Conservation (phyloP, 495 filamentous ascomycete genomes). For the Trichoderma parareesei region DNA sequence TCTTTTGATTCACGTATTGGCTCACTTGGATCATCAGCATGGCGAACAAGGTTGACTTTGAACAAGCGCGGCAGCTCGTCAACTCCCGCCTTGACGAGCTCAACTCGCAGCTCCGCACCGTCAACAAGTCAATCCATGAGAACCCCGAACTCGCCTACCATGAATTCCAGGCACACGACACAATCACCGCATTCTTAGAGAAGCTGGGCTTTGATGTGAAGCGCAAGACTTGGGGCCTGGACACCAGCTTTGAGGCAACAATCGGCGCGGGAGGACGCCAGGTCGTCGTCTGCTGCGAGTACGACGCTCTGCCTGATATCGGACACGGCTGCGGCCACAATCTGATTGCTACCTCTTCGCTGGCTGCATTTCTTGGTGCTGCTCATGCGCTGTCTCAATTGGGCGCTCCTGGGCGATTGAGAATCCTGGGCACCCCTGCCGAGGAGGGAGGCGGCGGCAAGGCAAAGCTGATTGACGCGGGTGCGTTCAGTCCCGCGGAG, state of each 20-base stretch:
- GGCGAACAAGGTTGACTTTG: not conserved
- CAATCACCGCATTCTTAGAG: conserved; percentile 35
- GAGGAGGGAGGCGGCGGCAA: conserved; percentile 54
- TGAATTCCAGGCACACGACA: conserved; percentile 45
- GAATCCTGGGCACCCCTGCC: conserved; percentile 60
- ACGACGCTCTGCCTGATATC: conserved; percentile 39
- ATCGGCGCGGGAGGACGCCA: conserved; percentile 41
- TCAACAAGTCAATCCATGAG: conserved; percentile 28
- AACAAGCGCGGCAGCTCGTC: not conserved
- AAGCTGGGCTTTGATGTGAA: conserved; percentile 35
- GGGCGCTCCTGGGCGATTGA: conserved; percentile 43
- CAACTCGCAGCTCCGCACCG: not conserved
- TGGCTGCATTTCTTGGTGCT: conserved; percentile 50
- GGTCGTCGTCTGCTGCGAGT: conserved; percentile 51
- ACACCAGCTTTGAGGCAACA: conserved; percentile 47
- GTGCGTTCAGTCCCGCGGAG: conserved; percentile 33
- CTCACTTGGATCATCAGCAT: not conserved
- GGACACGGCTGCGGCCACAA: conserved; percentile 55
- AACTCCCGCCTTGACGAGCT: not conserved
- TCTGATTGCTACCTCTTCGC: conserved; percentile 53
- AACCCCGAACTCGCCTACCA: conserved; percentile 49
- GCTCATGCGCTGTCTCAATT: conserved; percentile 43
- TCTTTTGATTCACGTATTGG: not conserved
- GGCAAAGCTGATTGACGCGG: conserved; percentile 38
- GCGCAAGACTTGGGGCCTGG: conserved; percentile 40